Evolutionary conservation across 768 basidiomycete species (phyloP).

Genomic region (Artomyces pyxidatus): DNA sequence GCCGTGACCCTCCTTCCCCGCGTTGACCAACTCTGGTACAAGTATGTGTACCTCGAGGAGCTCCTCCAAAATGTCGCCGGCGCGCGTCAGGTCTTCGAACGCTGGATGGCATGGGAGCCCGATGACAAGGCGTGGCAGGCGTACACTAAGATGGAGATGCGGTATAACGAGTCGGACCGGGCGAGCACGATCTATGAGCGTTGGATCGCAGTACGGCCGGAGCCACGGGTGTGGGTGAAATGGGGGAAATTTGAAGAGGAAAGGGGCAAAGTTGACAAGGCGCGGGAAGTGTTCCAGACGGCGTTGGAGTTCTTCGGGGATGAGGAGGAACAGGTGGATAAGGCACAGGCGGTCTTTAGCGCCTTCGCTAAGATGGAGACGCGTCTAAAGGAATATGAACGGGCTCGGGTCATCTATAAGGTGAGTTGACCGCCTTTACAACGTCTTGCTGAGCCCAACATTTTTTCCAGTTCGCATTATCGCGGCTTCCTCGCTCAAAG

Average conservation of each 20-base stretch:
- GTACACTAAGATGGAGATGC: constrained; percentile 96
- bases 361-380: constrained; percentile 98
- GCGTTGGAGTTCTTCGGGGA: constrained; percentile 60
- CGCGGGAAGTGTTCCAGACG: constrained; percentile 58
- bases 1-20: constrained; percentile 95
- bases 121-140: constrained; percentile 99
- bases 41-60: constrained; percentile 98
- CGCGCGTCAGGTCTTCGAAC: constrained; percentile 94
- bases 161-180: constrained; percentile 86
- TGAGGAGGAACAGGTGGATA: constrained; percentile 58
- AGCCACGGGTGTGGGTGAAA: constrained; percentile 56
- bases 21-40: constrained; percentile 98
- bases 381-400: constrained; percentile 90
- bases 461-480: constrained; percentile 75
- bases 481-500: constrained; percentile 87
- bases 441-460: constrained; percentile 3
- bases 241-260: constrained; percentile 64
- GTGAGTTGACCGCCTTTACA: constrained; percentile 31
- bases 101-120: constrained; percentile 99
- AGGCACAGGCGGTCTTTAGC: constrained; percentile 85
- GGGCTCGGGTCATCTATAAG: constrained; percentile 96
- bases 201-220: constrained; percentile 70
- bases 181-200: constrained; percentile 91
- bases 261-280: constrained; percentile 53
- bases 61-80: constrained; percentile 93